phyloP scores from a whole-genome alignment of 2,329 filamentous ascomycete genomes.

The Elsinoe fawcettii region DNA sequence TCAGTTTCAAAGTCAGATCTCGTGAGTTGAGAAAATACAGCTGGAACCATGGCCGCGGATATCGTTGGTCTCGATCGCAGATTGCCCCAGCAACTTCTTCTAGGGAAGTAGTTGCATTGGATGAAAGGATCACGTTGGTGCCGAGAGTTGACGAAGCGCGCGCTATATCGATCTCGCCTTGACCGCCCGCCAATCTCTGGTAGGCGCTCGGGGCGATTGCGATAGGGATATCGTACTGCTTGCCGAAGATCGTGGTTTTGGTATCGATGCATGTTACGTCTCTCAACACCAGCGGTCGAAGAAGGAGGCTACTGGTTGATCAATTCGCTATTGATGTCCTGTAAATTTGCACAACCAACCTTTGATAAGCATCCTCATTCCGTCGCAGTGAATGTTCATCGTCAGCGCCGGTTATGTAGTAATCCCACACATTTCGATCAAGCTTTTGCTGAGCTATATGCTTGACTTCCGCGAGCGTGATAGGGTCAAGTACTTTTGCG shows the following conservation, averaged over 20 bases:
- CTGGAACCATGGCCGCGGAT: slow-evolving; percentile 23
- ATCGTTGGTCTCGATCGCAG: slow-evolving; percentile 15
- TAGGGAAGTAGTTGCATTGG: slow-evolving; percentile 24
- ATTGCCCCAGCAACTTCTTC: slow-evolving; percentile 25
- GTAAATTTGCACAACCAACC: too few relatives aligned
- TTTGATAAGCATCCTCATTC: too few relatives aligned
- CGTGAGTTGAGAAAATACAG: slow-evolving; percentile 23
- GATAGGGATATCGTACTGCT: slow-evolving; percentile 30
- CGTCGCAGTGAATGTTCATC: slow-evolving; percentile 10
- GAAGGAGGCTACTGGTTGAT: slow-evolving; percentile 21
- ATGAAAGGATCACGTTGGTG: slow-evolving; percentile 26
- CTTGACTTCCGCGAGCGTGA: slow-evolving; percentile 15
- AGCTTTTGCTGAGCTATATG: slow-evolving; percentile 13
- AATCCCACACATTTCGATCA: slow-evolving; percentile 15
- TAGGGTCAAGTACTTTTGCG: background rate
- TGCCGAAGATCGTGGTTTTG: slow-evolving; percentile 40
- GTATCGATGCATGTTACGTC: slow-evolving; percentile 35
- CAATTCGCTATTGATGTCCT: too few relatives aligned
- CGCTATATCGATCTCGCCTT: slow-evolving; percentile 27
- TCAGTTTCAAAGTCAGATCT: slow-evolving; percentile 20
- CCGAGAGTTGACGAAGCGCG: slow-evolving; percentile 23
- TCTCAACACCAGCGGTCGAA: slow-evolving; percentile 31
- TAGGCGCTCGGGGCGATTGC: slow-evolving; percentile 28
- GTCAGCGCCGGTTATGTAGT: slow-evolving; percentile 15
- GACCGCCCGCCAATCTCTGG: slow-evolving; percentile 25